Evolutionary conservation across 768 basidiomycete species (phyloP).

Genomic region (Suillus placidus): DNA sequence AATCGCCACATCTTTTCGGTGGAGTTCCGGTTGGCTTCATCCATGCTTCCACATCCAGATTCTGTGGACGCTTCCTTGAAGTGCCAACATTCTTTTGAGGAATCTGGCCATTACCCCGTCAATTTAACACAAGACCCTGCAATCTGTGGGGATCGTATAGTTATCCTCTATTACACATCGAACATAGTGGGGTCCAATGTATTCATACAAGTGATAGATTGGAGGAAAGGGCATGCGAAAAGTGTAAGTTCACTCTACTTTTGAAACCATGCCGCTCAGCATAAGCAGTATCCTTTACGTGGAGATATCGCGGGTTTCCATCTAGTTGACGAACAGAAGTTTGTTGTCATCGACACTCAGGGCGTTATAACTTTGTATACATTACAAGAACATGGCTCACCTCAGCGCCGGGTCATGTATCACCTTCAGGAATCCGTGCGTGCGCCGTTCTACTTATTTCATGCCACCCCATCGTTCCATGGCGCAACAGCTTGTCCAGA

Average conservation of each 20-base stretch:
- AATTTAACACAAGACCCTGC: background rate
- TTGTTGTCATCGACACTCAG: background rate
- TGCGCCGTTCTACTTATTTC: background rate
- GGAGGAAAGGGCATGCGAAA: background rate
- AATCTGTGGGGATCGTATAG: background rate
- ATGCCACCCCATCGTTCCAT: constrained; percentile 2
- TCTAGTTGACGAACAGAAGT: constrained; percentile 1
- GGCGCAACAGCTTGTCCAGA: background rate
- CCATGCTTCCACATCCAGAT: background rate
- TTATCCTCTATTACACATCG: background rate
- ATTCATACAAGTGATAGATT: constrained; percentile 1
- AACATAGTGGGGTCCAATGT: background rate
- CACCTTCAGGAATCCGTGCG: background rate
- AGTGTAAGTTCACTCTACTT: background rate
- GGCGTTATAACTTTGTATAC: background rate
- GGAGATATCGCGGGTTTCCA: background rate
- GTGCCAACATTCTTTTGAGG: constrained; percentile 2
- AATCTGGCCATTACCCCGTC: background rate
- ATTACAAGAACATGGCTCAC: background rate
- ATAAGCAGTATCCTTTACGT: background rate
- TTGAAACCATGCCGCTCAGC: background rate
- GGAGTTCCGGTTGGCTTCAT: background rate
- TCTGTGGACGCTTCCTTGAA: background rate
- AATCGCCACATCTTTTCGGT: background rate
- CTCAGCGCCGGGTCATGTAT: background rate